Conservation (phyloP, 2,329 filamentous ascomycete species). For the Fusarium gaditjirri region DNA sequence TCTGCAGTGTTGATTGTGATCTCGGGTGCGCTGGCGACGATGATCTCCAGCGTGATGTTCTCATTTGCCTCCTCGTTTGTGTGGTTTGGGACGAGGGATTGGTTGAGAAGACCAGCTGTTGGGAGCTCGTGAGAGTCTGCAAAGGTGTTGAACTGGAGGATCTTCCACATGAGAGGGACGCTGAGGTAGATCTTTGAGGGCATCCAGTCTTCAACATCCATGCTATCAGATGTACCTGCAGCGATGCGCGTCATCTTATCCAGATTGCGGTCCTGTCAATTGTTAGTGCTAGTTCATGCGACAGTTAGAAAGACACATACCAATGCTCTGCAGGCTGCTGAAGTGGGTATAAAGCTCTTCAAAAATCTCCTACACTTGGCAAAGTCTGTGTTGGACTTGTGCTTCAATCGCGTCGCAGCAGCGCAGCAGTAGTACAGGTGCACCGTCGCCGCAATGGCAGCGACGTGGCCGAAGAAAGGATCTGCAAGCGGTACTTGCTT, state of each 20-base stretch:
- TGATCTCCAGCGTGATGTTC: slow-evolving; percentile 57
- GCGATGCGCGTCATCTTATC: slow-evolving; percentile 62
- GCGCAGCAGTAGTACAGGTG: slow-evolving; percentile 65
- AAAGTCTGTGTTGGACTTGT: slow-evolving; percentile 63
- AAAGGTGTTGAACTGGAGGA: slow-evolving; percentile 59
- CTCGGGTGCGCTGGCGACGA: slow-evolving; percentile 62
- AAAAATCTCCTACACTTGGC: slow-evolving; percentile 61
- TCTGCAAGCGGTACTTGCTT: slow-evolving; percentile 61
- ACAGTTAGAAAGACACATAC: slow-evolving; percentile 46
- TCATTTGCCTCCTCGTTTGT: slow-evolving; percentile 49
- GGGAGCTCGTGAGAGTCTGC: slow-evolving; percentile 51
- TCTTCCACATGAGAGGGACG: slow-evolving; percentile 64
- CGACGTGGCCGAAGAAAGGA: slow-evolving; percentile 62
- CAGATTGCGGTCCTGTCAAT: slow-evolving; percentile 56
- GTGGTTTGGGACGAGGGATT: slow-evolving; percentile 52
- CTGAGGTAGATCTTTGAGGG: slow-evolving; percentile 64
- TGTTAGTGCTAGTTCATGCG: slow-evolving; percentile 8
- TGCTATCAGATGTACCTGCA: slow-evolving; percentile 56
- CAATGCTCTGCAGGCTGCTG: slow-evolving; percentile 57
- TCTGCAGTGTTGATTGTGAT: slow-evolving; percentile 63
- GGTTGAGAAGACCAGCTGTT: slow-evolving; percentile 54
- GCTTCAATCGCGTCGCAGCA: slow-evolving; percentile 58
- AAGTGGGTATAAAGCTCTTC: slow-evolving; percentile 59
- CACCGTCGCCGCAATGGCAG: slow-evolving; percentile 63
- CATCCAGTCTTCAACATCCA: slow-evolving; percentile 63